Evolutionary conservation across 2,329 filamentous ascomycete genomes (phyloP).

Genomic region (Bertia moriformis): DNA sequence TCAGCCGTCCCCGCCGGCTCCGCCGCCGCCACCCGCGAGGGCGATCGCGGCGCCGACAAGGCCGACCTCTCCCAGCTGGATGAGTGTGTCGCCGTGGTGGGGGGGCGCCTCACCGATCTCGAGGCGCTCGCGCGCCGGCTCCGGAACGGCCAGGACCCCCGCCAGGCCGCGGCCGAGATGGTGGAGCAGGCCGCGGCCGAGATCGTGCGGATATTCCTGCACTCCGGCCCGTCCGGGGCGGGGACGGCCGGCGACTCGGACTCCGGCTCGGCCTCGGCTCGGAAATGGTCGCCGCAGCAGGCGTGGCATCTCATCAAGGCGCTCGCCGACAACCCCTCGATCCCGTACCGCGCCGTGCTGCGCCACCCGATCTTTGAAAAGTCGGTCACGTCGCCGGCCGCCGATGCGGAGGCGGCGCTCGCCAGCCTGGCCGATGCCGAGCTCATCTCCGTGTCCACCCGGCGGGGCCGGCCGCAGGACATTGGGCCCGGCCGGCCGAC

Average conservation of each 20-base stretch:
- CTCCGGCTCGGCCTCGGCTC: constrained; percentile 27
- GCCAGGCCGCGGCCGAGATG: constrained; percentile 71
- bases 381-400: constrained; percentile 27
- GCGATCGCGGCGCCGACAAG: constrained; percentile 15
- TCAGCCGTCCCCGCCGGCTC: no score
- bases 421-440: constrained; percentile 73
- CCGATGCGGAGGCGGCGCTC: constrained; percentile 60
- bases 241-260: constrained; percentile 19
- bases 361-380: constrained; percentile 61
- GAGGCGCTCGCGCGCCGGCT: constrained; percentile 86
- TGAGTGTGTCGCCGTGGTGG: constrained; percentile 65
- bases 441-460: constrained; percentile 61
- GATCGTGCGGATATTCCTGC: constrained; percentile 82
- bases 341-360: constrained; percentile 77
- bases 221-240: constrained; percentile 36
- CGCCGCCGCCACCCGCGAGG: constrained; percentile 18
- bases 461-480: constrained; percentile 61
- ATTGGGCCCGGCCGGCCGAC: constrained; percentile 76
- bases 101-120: constrained; percentile 85
- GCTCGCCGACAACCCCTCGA: constrained; percentile 49
- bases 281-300: constrained; percentile 69
- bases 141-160: constrained; percentile 71
- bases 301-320: constrained; percentile 78
- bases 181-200: constrained; percentile 79
- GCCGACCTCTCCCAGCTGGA: constrained; percentile 60